Base-by-base conservation (phyloP, 1,139 yeast species). In the Hanseniaspora gamundiae region DNA sequence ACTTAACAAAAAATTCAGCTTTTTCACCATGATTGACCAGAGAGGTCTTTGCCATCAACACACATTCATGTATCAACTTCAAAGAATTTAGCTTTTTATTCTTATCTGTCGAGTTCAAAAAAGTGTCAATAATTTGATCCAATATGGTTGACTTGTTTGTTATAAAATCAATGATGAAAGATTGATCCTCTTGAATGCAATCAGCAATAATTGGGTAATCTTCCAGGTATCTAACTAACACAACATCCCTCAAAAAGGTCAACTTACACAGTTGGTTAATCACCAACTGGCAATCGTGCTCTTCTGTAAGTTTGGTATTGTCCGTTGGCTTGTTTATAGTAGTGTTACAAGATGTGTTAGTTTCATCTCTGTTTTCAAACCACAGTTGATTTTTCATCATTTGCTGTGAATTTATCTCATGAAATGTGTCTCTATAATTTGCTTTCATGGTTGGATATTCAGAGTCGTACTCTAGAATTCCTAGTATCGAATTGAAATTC, bases 401-500 rank as follows among this genome's bases (percentile, higher is more conserved):
- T 10, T 43, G 42, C 2, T 29, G 26, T 4, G 14, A 29, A 19
- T 35, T 56, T 44, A 76, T 75, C 43, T 77, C 73, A 4, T 63
- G 58, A 29, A 86, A 62, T 55, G 75, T 79, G 17, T 73, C 76
- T 41, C 96, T 68, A 62, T 85, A 86, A 52, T 83, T 80, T 2
- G 95, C 86, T 60, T 85, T 87, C 50, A 72, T 69, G 20, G 70
- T 70, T 0, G 95, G 94, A 54, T 73, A 84, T 46, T 83, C 94
- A 0, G 93, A 83, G 58, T 88, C 96, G 60, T 88, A 91, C 59
- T 91, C 98, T 41, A 91, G 64, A n/a, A 86, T 81, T 0, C 95
- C 94, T 9, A 81, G 73, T 5, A 84, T 65, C 0, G 84, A 83
- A 52, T 71, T 55, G 30, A 85, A 70, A 45, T 73, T 68, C 3